A percentile compares a stretch with the other conserved stretches of the same genome.
Conservation (phyloP, 1,284 basidiomycete genomes). For the Phlebopus sp. region DNA sequence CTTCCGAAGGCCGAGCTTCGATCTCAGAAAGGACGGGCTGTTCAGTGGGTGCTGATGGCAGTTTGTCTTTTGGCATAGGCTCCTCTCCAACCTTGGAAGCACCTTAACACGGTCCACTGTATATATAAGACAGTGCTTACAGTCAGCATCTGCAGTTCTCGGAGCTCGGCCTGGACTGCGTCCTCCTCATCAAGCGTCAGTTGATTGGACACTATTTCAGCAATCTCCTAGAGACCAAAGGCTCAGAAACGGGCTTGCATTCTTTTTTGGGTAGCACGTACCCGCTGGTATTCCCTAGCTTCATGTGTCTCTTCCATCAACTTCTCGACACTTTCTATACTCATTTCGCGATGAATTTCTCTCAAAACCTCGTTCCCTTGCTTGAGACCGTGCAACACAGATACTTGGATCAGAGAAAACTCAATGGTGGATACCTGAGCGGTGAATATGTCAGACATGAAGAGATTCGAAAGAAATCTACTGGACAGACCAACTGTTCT, state of each 20-base stretch:
- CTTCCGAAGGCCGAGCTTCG: constrained; percentile 25
- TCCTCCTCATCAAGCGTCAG: constrained; percentile 92
- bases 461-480: neutral
- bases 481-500: constrained; percentile 76
- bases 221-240: constrained; percentile 70
- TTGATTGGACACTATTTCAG: constrained; percentile 79
- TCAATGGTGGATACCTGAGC: constrained; percentile 90
- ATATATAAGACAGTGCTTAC: constrained; percentile 34
- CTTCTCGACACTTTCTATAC: constrained; percentile 88
- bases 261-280: constrained; percentile 37
- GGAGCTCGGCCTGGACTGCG: constrained; percentile 83
- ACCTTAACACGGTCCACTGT: neutral
- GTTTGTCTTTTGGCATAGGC: constrained; percentile 3
- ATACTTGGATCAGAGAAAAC: constrained; percentile 92
- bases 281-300: constrained; percentile 88
- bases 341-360: constrained; percentile 93
- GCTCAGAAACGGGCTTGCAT: constrained; percentile 1
- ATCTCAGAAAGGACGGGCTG: constrained; percentile 35
- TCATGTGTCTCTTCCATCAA: constrained; percentile 91
- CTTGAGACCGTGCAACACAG: constrained; percentile 88
- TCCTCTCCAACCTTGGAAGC: constrained; percentile 15
- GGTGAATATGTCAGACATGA: neutral
- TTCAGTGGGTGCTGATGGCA: constrained; percentile 41
- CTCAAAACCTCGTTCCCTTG: constrained; percentile 93
- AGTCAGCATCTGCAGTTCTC: constrained; percentile 61